Evolutionary conservation across 257 asterid species (phyloP).

Genomic region (Nicotiana undulata): DNA sequence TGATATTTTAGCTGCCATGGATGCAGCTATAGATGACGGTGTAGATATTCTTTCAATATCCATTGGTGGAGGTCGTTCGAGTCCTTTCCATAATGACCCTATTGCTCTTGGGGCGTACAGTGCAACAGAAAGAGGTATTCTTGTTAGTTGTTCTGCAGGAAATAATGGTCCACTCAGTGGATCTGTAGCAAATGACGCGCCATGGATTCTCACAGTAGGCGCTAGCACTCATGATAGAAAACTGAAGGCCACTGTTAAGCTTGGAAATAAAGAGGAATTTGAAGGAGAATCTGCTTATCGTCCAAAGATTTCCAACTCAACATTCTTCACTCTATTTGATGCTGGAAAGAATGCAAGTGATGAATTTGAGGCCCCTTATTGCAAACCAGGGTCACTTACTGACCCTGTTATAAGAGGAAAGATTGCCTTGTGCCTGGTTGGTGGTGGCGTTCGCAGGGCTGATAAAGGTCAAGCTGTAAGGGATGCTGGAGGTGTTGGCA

Average conservation of each 20-base stretch:
- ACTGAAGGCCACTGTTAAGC: conserved; percentile 23
- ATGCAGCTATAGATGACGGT: conserved; percentile 37
- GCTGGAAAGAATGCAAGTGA: conserved; percentile 16
- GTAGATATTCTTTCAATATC: conserved; percentile 34
- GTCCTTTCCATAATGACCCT: background rate
- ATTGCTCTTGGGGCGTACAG: conserved; percentile 31
- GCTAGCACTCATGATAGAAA: conserved; percentile 40
- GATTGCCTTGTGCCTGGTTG: conserved; percentile 31
- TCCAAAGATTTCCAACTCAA: conserved; percentile 16
- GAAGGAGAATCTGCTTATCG: conserved; percentile 31
- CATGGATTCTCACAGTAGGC: conserved; percentile 49
- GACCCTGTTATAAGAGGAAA: conserved; percentile 27
- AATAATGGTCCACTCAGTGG: conserved; percentile 14
- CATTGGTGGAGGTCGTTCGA: background rate
- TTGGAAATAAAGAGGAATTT: conserved; percentile 21
- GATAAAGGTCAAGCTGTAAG: conserved; percentile 29
- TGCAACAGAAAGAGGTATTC: conserved; percentile 37
- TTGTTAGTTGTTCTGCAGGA: conserved; percentile 40
- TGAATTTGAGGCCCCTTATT: conserved; percentile 7
- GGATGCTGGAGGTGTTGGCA: conserved; percentile 37
- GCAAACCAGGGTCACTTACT: conserved; percentile 9
- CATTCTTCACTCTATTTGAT: conserved; percentile 23
- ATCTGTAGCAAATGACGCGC: conserved; percentile 18
- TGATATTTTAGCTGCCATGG: conserved; percentile 37
- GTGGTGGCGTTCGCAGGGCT: background rate